phyloP scores from a whole-genome alignment of 805 yeast genomes.

The Schwanniomyces yamadae region DNA sequence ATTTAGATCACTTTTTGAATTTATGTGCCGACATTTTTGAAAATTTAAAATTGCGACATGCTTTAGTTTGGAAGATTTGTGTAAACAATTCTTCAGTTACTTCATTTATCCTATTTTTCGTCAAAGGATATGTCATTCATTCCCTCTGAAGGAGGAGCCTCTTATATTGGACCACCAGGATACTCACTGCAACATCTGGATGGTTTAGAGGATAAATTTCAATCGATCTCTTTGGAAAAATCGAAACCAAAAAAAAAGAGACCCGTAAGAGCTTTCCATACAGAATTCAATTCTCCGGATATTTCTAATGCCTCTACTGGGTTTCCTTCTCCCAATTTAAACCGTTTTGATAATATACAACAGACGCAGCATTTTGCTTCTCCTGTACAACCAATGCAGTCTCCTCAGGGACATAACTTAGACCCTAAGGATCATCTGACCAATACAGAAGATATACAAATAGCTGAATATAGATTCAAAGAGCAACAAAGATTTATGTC shows the following conservation, averaged over 20 bases:
- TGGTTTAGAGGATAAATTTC: too few species aligned
- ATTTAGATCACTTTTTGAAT: too few species aligned
- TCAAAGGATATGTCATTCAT: background rate
- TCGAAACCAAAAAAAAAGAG: constrained; percentile 23
- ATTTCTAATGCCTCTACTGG: constrained; percentile 3
- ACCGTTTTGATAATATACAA: background rate
- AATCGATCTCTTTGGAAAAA: constrained; percentile 8
- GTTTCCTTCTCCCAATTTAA: constrained; percentile 5
- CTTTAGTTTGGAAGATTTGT: too few species aligned
- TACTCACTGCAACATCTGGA: background rate
- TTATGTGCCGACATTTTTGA: too few species aligned
- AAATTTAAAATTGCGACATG: too few species aligned
- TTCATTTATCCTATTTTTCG: too few species aligned
- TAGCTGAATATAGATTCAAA: constrained; percentile 17
- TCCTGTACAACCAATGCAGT: background rate
- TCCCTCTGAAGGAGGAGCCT: background rate
- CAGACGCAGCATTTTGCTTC: background rate
- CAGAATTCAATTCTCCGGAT: constrained; percentile 16
- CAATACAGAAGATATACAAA: constrained; percentile 10
- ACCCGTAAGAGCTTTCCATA: constrained; percentile 30
- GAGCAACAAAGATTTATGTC: constrained; percentile 24
- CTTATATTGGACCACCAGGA: background rate
- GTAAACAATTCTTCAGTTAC: too few species aligned
- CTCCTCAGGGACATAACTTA: background rate
- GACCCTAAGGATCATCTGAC: background rate